Evolutionary conservation across 192 early-diverging fungal species (phyloP).

Genomic region (Dimargaris xerosporica): DNA sequence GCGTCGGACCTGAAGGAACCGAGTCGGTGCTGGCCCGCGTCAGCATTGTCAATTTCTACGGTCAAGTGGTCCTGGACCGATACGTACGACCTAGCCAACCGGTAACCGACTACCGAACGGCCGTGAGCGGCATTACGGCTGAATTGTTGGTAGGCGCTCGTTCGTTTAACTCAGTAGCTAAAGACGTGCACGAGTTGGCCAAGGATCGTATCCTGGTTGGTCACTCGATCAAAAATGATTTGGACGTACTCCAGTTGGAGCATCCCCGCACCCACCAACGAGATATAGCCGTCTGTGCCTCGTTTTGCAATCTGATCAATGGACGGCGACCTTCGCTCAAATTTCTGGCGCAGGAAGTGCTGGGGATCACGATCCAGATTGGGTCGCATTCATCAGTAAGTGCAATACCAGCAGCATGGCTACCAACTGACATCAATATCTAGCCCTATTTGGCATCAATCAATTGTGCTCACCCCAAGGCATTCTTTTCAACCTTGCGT

Average conservation of each 20-base stretch:
- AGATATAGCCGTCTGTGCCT: conserved; percentile 69
- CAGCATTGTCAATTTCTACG: conserved; percentile 88
- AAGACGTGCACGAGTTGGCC: conserved; percentile 62
- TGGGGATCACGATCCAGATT: conserved; percentile 72
- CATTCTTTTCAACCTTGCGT: neutral
- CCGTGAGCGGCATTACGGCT: conserved; percentile 82
- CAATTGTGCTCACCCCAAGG: conserved; percentile 1
- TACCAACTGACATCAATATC: neutral
- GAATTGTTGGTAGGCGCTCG: conserved; percentile 42
- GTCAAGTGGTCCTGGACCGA: conserved; percentile 65
- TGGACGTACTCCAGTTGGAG: conserved; percentile 57
- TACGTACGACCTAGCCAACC: conserved; percentile 69
- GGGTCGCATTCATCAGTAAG: conserved; percentile 74
- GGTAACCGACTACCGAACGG: conserved; percentile 89
- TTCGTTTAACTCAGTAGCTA: conserved; percentile 65
- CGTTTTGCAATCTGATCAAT: conserved; percentile 46
- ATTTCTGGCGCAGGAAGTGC: conserved; percentile 51
- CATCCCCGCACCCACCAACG: conserved; percentile 67
- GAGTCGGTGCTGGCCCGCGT: conserved; percentile 82
- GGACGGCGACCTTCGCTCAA: conserved; percentile 57
- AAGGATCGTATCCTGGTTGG: conserved; percentile 80
- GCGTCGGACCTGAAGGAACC: conserved; percentile 68
- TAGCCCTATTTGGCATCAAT: neutral
- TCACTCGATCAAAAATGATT: conserved; percentile 82
- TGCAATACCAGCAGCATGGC: neutral